Evolutionary conservation across 1,284 basidiomycete species (phyloP).

Genomic region (Veloporphyrellus conicus): DNA sequence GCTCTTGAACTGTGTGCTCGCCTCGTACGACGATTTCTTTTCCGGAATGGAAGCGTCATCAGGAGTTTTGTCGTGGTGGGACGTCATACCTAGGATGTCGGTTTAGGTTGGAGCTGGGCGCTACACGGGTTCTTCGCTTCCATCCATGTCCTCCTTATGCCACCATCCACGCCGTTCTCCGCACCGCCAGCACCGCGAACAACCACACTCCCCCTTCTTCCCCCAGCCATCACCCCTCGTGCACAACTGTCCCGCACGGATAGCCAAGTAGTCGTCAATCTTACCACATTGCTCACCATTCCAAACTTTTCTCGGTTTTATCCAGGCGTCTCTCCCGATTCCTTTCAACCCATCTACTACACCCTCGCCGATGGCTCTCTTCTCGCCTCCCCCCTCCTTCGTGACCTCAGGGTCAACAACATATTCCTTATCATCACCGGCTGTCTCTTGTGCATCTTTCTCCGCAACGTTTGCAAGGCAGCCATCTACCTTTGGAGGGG

Average conservation of each 20-base stretch:
- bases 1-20: constrained; percentile 80
- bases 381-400: constrained; percentile 43
- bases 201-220: neutral
- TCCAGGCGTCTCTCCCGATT: constrained; percentile 35
- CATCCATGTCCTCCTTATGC: neutral
- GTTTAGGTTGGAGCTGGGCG: no score
- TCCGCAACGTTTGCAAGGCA: constrained; percentile 51
- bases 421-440: constrained; percentile 47
- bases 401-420: constrained; percentile 43
- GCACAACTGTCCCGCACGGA: constrained; percentile 12
- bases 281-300: constrained; percentile 50
- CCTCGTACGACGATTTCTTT: constrained; percentile 60
- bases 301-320: constrained; percentile 48
- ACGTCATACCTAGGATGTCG: neutral
- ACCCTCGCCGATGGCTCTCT: constrained; percentile 59
- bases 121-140: neutral
- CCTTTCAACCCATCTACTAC: constrained; percentile 48
- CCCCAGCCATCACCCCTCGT: constrained; percentile 7
- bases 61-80: neutral
- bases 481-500: constrained; percentile 50
- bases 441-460: constrained; percentile 49
- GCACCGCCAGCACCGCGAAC: constrained; percentile 3
- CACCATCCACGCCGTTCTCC: neutral
- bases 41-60: neutral
- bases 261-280: constrained; percentile 43